These are phyloP conservation scores for Cyclanthera cordifolia DNA, from an alignment of 306 rosid genomes.

Conservation along the genomic window DNA sequence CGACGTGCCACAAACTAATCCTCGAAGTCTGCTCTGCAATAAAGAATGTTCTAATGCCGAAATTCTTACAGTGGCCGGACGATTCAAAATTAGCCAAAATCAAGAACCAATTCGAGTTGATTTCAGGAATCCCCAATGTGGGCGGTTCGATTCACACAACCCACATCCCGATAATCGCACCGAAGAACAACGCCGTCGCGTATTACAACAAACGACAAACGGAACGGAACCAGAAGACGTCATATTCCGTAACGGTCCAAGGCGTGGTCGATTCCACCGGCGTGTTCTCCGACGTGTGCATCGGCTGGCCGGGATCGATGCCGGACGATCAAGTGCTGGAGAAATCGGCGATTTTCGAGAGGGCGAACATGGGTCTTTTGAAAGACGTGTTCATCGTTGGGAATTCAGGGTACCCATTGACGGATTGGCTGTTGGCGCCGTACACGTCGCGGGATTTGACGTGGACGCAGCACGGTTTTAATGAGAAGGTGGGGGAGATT, in stretches of 20 bases:
- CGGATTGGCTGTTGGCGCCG: conserved; percentile 93
- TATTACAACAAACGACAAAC: conserved; percentile 82
- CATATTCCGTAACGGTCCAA: conserved; percentile 78
- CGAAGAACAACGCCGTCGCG: conserved; percentile 69
- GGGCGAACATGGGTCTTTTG: conserved; percentile 52
- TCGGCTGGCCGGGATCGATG: conserved; percentile 98
- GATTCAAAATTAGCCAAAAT: conserved; percentile 28
- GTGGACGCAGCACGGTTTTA: conserved; percentile 86
- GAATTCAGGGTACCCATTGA: conserved; percentile 47
- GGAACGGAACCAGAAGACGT: conserved; percentile 76
- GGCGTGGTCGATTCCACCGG: conserved; percentile 81
- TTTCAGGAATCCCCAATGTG: conserved; percentile 72
- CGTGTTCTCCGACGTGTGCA: conserved; percentile 66
- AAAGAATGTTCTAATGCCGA: conserved; percentile 70
- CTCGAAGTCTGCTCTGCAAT: conserved; percentile 88
- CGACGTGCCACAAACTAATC: conserved; percentile 81
- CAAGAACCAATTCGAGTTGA: conserved; percentile 47
- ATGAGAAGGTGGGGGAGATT: conserved; percentile 76
- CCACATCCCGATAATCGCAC: conserved; percentile 86
- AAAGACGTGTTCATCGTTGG: conserved; percentile 76
- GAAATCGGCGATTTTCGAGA: conserved; percentile 50
- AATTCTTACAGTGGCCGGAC: conserved; percentile 76
- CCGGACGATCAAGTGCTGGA: conserved; percentile 86
- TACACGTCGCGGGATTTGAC: conserved; percentile 55
- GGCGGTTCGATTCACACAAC: conserved; percentile 83